These are phyloP conservation scores for Neoboletus subvelutipes DNA, from an alignment of 768 basidiomycete species.

Conservation along the genomic window DNA sequence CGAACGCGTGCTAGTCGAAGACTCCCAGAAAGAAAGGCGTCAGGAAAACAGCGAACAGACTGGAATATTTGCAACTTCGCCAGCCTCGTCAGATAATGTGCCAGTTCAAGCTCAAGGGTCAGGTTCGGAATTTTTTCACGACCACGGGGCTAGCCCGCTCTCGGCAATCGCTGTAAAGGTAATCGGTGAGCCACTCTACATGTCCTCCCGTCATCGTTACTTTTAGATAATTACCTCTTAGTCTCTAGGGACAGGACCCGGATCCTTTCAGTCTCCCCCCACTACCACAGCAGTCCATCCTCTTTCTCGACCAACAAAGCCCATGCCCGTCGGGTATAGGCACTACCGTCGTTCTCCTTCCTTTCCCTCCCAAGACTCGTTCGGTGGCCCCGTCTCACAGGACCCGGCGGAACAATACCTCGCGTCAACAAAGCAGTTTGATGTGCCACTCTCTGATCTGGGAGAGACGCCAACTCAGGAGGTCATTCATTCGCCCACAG, in stretches of 20 bases:
- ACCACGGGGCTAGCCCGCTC: conserved; percentile 24
- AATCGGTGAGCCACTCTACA: conserved; percentile 31
- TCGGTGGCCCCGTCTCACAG: conserved; percentile 50
- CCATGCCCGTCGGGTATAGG: conserved; percentile 24
- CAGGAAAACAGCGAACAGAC: conserved; percentile 19
- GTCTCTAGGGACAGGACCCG: conserved; percentile 31
- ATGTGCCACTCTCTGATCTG: conserved; percentile 58
- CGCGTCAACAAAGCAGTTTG: conserved; percentile 48
- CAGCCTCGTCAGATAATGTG: conserved; percentile 22
- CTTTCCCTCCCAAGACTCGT: conserved; percentile 58
- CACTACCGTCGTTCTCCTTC: conserved; percentile 37
- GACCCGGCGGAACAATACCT: conserved; percentile 49
- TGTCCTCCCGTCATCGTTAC: conserved; percentile 19
- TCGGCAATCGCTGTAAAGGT: conserved; percentile 29
- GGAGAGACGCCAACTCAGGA: conserved; percentile 35
- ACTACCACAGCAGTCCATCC: conserved; percentile 11
- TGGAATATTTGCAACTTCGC: conserved; percentile 22
- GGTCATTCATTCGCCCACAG: conserved; percentile 29
- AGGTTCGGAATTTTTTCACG: conserved; percentile 26
- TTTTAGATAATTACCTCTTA: conserved; percentile 28
- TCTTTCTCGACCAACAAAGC: conserved; percentile 18
- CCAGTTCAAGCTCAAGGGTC: conserved; percentile 29
- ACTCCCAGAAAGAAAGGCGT: conserved; percentile 55
- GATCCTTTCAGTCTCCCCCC: conserved; percentile 36
- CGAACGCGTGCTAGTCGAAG: conserved; percentile 34